Evolutionary conservation across 495 filamentous ascomycete species (phyloP).

Genomic region (Trichoderma erinaceum): DNA sequence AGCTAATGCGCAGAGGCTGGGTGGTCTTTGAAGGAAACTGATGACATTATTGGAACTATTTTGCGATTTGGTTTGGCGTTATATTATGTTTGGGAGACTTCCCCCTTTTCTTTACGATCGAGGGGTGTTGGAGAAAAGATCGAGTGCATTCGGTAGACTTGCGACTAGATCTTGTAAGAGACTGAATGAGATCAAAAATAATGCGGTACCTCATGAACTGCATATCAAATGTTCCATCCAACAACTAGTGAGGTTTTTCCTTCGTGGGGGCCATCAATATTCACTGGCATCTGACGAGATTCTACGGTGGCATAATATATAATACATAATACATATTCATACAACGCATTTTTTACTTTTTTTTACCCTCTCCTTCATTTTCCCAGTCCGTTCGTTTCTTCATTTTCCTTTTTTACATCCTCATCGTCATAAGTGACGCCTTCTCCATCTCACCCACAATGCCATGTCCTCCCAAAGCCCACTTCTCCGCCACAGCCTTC

Average conservation of each 20-base stretch:
- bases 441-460: slow-evolving; percentile 78
- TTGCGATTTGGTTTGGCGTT: slow-evolving; percentile 1
- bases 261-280: neutral
- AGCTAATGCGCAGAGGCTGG: neutral
- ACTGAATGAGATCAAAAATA: neutral
- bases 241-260: neutral
- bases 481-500: slow-evolving; percentile 71
- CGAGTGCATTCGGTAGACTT: slow-evolving; percentile 15
- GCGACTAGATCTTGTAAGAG: slow-evolving; percentile 1
- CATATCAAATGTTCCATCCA: neutral
- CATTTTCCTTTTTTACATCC: slow-evolving; percentile 22
- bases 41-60: neutral
- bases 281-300: neutral
- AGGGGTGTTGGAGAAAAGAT: neutral
- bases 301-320: slow-evolving; percentile 9
- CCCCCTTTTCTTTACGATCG: neutral
- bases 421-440: slow-evolving; percentile 47
- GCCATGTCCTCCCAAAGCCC: slow-evolving; percentile 75
- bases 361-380: neutral
- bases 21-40: slow-evolving; percentile 2
- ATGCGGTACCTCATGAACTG: neutral
- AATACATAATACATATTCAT: slow-evolving; percentile 16
- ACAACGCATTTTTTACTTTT: slow-evolving; percentile 5
- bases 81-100: neutral
- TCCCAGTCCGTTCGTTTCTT: neutral